Evolutionary conservation across 1,284 basidiomycete species (phyloP).

Genomic region (Tylopilus sp.): DNA sequence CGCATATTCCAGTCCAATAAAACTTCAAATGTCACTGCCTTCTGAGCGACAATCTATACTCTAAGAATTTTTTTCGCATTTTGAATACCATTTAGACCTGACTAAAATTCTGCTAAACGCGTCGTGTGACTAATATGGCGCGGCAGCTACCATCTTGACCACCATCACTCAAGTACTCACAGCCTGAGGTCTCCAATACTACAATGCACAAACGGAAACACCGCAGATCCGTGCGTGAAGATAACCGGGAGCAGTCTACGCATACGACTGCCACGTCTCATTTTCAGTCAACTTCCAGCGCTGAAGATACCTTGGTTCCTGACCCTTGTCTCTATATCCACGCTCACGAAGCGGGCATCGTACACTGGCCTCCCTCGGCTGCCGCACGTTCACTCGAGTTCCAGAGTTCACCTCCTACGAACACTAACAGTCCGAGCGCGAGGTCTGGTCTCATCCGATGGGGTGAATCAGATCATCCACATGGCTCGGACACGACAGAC

Average conservation of each 20-base stretch:
- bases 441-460: slow-evolving; percentile 61
- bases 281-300: slow-evolving; percentile 8
- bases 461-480: slow-evolving; percentile 36
- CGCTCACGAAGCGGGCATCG: slow-evolving; percentile 75
- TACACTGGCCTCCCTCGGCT: slow-evolving; percentile 58
- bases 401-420: slow-evolving; percentile 22
- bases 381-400: slow-evolving; percentile 60
- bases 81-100: no score
- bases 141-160: neutral
- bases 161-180: neutral
- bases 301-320: slow-evolving; percentile 16
- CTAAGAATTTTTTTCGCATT: no score
- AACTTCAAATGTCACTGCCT: no score
- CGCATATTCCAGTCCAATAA: no score
- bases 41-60: no score
- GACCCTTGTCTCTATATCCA: slow-evolving; percentile 63
- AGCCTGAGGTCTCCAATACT: no score
- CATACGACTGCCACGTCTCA: neutral
- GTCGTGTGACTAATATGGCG: no score
- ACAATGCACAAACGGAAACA: slow-evolving; percentile 43
- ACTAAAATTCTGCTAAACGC: no score
- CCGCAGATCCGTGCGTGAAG: slow-evolving; percentile 20
- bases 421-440: slow-evolving; percentile 25
- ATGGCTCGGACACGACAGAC: slow-evolving; percentile 11
- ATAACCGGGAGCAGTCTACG: slow-evolving; percentile 19